A percentile compares a stretch with the other conserved stretches of the same genome.
phyloP scores from a whole-genome alignment of 192 early-diverging fungal genomes.

The Glomus cerebriforme region DNA sequence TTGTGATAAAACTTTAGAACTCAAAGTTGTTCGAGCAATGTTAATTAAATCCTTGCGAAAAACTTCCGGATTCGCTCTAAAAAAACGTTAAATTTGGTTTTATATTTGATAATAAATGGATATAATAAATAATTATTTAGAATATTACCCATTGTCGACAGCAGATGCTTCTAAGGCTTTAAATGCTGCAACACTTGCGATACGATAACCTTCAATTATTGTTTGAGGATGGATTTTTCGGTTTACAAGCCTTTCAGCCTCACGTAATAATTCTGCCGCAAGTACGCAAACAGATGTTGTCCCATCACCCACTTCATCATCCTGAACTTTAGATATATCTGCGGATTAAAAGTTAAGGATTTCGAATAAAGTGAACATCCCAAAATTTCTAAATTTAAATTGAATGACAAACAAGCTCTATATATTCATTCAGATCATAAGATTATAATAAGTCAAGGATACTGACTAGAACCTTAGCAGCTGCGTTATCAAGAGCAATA shows the following conservation, averaged over 20 bases:
- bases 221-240: constrained; percentile 98
- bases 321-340: constrained; percentile 98
- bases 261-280: constrained; percentile 91
- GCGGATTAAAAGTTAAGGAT: not conserved
- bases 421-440: not conserved
- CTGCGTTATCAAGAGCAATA: constrained; percentile 96
- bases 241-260: constrained; percentile 90
- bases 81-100: not conserved
- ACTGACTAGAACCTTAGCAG: constrained; percentile 94
- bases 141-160: constrained; percentile 56
- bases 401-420: not conserved
- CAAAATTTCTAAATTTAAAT: no score
- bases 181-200: constrained; percentile 82
- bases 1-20: constrained; percentile 93
- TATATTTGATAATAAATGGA: not conserved
- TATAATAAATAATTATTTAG: not conserved
- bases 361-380: no score
- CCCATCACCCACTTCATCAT: constrained; percentile 99
- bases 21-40: constrained; percentile 97
- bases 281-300: constrained; percentile 99
- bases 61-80: constrained; percentile 65
- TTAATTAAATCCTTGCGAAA: constrained; percentile 93
- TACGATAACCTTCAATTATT: constrained; percentile 93
- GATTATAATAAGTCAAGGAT: constrained; percentile 13
- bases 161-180: constrained; percentile 81